Conservation (phyloP, 148 eudicot species). For the Rhododendron griersonianum region DNA sequence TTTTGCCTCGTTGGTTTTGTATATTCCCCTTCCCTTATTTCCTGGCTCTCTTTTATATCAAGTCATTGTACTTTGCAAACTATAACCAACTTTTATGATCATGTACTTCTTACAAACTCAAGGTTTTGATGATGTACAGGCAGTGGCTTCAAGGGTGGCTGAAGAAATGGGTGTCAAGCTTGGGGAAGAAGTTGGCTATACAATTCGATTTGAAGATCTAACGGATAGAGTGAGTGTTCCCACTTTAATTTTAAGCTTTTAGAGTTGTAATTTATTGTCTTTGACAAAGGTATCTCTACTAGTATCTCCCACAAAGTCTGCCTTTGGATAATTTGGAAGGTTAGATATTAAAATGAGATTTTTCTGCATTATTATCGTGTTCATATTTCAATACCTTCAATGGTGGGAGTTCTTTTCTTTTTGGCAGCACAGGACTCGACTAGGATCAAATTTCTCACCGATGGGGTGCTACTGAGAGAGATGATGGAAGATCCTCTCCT, state of each 20-base stretch:
- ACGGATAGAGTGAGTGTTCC: conserved; percentile 52
- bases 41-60: not conserved
- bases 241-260: not conserved
- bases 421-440: conserved; percentile 73
- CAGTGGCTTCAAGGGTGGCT: conserved; percentile 92
- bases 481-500: conserved; percentile 99
- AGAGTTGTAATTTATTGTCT: not conserved
- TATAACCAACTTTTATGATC: not conserved
- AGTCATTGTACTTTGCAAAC: not conserved
- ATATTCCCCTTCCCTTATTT: not conserved
- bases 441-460: conserved; percentile 87
- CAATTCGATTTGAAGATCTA: conserved; percentile 93
- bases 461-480: conserved; percentile 93
- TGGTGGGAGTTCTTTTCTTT: conserved; percentile 23
- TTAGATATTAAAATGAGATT: not conserved
- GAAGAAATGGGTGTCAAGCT: conserved; percentile 96
- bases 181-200: conserved; percentile 99
- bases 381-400: conserved; percentile 13
- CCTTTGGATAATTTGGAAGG: not conserved
- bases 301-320: not conserved
- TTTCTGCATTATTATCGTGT: not conserved
- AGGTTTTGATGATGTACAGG: conserved; percentile 36
- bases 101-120: not conserved
- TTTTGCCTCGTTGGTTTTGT: not conserved
- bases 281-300: not conserved